Base-by-base conservation (phyloP, 352 stramenopile species). In the Thalassiosira ordinaria region DNA sequence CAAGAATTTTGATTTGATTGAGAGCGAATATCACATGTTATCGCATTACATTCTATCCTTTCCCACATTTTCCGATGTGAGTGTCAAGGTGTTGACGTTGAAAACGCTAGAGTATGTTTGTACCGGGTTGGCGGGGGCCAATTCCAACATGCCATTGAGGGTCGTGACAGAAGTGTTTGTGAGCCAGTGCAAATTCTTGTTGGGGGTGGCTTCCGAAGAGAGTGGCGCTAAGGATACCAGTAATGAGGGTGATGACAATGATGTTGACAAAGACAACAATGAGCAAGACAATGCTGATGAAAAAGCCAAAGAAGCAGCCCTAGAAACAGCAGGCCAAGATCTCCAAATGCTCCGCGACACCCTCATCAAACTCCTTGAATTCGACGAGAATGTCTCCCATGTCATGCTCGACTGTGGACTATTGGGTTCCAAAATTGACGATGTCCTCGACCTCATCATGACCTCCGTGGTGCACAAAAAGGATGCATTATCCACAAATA, bases 21-120 rank as follows among this genome's bases (percentile, higher is more conserved):
- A 95, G 78, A 82, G 74, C 2, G 64, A 84, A 56, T 89, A 89
- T 65, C 69, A 90, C 74, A 87, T 91, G 64, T 67, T 95, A 1
- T 87, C 80, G 0, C 79, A 92, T 47, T 94, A 91, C 53, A 73
- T 95, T 26, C 64, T 93, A 22, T 62, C 80, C 13, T 93, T 93
- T 64, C 89, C 91, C 9, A 87, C 86, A 24, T 90, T 94, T 52
- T 69, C 66, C 18, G 87, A 94, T 60, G 74, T 88, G 20, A 91
- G 83, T 68, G 80, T 93, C 9, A 94, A 95, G 65, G 82, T 91
- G 3, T 60, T 94, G 0, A 87, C 91, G 18, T 67, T 95, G 24
- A 94, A 93, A 77, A 93, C 89, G 27, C 44, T 94, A 35, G 91
- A 95, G 71, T 95, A 91, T 75, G 87, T 94, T 2, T 88, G 89